Conservation (phyloP, 2,329 filamentous ascomycete species). For the Fusarium drepaniforme region DNA sequence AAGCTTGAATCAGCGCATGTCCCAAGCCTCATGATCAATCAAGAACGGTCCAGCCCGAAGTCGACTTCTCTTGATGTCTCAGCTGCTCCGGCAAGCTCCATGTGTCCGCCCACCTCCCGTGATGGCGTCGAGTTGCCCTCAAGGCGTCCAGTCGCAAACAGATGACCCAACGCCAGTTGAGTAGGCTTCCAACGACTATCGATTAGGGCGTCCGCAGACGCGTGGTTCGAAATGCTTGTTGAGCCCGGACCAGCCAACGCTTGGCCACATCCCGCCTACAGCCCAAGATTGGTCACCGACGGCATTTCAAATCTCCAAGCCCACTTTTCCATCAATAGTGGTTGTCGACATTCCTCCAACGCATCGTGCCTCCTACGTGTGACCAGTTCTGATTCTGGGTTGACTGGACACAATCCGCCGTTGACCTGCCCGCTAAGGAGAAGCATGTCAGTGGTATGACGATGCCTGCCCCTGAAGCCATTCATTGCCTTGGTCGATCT, state of each 20-base stretch:
- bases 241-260: slow-evolving; percentile 2
- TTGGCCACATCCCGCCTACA: slow-evolving; percentile 23
- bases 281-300: slow-evolving; percentile 15
- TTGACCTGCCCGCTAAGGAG: neutral
- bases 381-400: neutral
- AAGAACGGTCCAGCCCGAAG: slow-evolving; percentile 9
- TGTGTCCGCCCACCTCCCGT: neutral
- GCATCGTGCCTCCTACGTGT: neutral
- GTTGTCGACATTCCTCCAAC: slow-evolving; percentile 17
- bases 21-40: slow-evolving; percentile 17
- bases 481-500: slow-evolving; percentile 29
- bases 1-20: neutral
- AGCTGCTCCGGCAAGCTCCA: neutral
- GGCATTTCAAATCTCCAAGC: neutral
- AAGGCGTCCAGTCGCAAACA: slow-evolving; percentile 25
- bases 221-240: slow-evolving; percentile 19
- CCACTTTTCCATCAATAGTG: slow-evolving; percentile 26
- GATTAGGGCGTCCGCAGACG: slow-evolving; percentile 21
- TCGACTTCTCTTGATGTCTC: slow-evolving; percentile 1
- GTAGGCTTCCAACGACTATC: neutral
- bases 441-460: slow-evolving; percentile 4
- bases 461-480: slow-evolving; percentile 18
- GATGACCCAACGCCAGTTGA: neutral
- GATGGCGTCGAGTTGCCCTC: neutral
- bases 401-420: slow-evolving; percentile 7